phyloP scores from a whole-genome alignment of 495 filamentous ascomycete genomes.

The Aspergillus carlsbadensis region DNA sequence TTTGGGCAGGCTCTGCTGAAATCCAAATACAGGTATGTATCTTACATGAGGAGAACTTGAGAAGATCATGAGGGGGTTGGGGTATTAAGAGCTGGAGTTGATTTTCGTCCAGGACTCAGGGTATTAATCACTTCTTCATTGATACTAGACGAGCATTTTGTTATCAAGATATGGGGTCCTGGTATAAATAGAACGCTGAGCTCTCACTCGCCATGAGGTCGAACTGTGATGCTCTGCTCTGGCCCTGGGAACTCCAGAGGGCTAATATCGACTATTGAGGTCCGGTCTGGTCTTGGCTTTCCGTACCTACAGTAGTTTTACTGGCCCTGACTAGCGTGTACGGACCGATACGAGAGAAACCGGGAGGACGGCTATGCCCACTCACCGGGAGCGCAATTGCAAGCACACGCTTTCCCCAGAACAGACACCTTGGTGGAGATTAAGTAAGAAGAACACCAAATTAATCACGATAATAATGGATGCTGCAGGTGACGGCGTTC shows the following conservation, averaged over 20 bases:
- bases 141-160: neutral
- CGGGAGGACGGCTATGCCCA: neutral
- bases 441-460: slow-evolving; percentile 3
- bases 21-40: too few species aligned
- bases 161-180: slow-evolving; percentile 8
- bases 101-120: slow-evolving; percentile 9
- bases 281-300: slow-evolving; percentile 17
- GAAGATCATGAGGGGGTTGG: neutral
- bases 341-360: neutral
- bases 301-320: slow-evolving; percentile 24
- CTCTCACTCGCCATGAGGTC: neutral
- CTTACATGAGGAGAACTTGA: neutral
- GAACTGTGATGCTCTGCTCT: slow-evolving; percentile 9
- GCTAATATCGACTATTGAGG: slow-evolving; percentile 11
- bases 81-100: neutral
- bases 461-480: neutral
- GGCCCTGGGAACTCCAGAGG: neutral
- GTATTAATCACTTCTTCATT: neutral
- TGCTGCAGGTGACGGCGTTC: neutral
- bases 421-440: neutral
- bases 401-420: slow-evolving; percentile 8
- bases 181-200: slow-evolving; percentile 7
- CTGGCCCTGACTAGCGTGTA: neutral
- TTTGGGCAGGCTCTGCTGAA: too few species aligned
- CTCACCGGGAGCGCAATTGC: slow-evolving; percentile 1